These are phyloP conservation scores for Plectosphaerella cucumerina DNA, from an alignment of 2,329 filamentous ascomycete genomes.

Conservation along the genomic window DNA sequence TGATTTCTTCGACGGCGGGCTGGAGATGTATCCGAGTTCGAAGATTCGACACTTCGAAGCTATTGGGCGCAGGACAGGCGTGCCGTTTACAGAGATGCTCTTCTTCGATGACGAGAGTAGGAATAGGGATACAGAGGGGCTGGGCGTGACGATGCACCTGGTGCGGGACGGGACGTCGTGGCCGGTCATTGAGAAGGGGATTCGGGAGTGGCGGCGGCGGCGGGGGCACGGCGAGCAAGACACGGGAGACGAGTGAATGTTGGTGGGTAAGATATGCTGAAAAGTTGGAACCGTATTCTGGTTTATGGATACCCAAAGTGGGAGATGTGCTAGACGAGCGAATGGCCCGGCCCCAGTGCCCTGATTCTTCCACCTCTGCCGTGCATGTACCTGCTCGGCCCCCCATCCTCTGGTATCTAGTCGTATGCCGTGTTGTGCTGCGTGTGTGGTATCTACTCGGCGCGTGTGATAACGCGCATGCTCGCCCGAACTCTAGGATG, in stretches of 20 bases:
- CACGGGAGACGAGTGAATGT: not conserved
- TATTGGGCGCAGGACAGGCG: constrained; percentile 64
- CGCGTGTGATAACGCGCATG: too few species aligned
- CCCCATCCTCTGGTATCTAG: too few species aligned
- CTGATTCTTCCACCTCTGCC: too few species aligned
- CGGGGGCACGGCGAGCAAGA: constrained; percentile 41
- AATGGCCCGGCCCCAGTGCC: too few species aligned
- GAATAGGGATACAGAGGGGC: constrained; percentile 73
- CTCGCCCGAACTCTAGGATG: too few species aligned
- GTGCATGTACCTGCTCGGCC: too few species aligned
- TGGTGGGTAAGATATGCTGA: not conserved
- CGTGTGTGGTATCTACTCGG: too few species aligned
- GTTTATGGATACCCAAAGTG: too few species aligned
- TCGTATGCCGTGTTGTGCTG: too few species aligned
- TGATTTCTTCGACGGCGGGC: constrained; percentile 54
- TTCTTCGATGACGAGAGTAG: constrained; percentile 93
- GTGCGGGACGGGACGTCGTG: constrained; percentile 75
- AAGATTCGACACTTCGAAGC: constrained; percentile 84
- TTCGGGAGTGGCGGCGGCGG: constrained; percentile 75
- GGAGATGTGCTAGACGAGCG: too few species aligned
- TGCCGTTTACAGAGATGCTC: constrained; percentile 79
- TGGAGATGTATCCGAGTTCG: constrained; percentile 69
- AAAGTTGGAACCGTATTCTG: too few species aligned
- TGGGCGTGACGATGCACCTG: constrained; percentile 82
- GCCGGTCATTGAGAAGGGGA: constrained; percentile 73